Evolutionary conservation across 202 grass and related monocot genomes (phyloP).

Genomic region (Musa balbisiana): DNA sequence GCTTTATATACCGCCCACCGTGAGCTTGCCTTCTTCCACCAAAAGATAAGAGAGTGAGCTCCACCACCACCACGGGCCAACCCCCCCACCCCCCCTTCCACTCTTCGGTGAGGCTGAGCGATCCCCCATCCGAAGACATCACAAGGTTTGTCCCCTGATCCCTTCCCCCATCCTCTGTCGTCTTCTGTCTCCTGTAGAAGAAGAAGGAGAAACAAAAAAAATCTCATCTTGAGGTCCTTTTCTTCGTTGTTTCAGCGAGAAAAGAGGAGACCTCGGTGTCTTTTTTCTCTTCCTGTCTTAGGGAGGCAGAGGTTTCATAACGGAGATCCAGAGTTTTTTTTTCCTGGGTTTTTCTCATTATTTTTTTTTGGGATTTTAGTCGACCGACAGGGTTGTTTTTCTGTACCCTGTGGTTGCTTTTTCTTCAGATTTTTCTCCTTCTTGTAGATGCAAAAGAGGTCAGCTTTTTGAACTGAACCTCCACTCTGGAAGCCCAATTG

Average conservation of each 20-base stretch:
- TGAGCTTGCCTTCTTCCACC: not conserved
- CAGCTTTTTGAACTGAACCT: constrained; percentile 40
- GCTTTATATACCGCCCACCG: not conserved
- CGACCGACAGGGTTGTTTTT: constrained; percentile 74
- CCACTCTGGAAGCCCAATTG: constrained; percentile 4
- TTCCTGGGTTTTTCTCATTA: not conserved
- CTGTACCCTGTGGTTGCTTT: constrained; percentile 46
- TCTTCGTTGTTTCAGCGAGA: not conserved
- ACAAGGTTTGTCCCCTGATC: constrained; percentile 69
- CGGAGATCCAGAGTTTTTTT: constrained; percentile 84
- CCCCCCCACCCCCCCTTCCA: not conserved
- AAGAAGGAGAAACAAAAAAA: not conserved
- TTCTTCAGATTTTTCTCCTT: constrained; percentile 5
- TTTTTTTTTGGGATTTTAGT: not conserved
- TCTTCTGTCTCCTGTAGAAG: constrained; percentile 25
- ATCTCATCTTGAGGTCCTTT: constrained; percentile 2
- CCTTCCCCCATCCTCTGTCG: constrained; percentile 20
- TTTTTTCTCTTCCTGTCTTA: constrained; percentile 36
- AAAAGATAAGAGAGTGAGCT: not conserved
- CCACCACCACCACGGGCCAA: not conserved
- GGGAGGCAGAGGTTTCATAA: constrained; percentile 56
- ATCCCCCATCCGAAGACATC: constrained; percentile 16
- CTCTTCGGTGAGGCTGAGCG: constrained; percentile 83
- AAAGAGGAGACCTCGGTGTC: not conserved
- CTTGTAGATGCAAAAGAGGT: constrained; percentile 38